Conservation (phyloP, 177 flowering plant genomes). For the Vitis hybrid region DNA sequence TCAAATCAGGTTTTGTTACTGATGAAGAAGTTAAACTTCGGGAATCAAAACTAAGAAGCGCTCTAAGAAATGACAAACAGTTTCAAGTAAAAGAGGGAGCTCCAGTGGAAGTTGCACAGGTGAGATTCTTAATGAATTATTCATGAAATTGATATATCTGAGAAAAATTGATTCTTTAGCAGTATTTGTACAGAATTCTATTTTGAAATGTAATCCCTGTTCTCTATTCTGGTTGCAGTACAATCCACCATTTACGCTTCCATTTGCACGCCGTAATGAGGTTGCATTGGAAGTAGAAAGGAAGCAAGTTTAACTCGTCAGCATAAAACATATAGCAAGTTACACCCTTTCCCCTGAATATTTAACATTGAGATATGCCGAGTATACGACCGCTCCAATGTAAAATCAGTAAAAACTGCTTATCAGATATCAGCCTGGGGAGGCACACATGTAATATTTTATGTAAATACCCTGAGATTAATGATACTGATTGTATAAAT, state of each 20-base stretch:
- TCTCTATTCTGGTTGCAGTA: constrained; percentile 51
- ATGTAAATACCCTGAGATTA: background rate
- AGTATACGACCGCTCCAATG: background rate
- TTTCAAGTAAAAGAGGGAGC: constrained; percentile 61
- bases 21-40: constrained; percentile 68
- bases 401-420: no score
- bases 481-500: constrained; percentile 3
- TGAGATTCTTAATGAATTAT: constrained; percentile 12
- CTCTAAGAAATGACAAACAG: constrained; percentile 44
- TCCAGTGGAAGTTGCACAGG: constrained; percentile 87
- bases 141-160: background rate
- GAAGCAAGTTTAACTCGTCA: constrained; percentile 34
- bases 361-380: background rate
- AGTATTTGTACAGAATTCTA: background rate
- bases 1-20: constrained; percentile 62
- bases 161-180: background rate
- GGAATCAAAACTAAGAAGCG: constrained; percentile 55
- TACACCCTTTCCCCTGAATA: no score
- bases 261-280: constrained; percentile 90
- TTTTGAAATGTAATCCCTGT: constrained; percentile 1
- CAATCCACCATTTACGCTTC: constrained; percentile 93
- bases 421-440: background rate
- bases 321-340: background rate
- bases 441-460: background rate
- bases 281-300: constrained; percentile 74